Base-by-base conservation (phyloP, 2,329 filamentous ascomycete species). In the Plectosphaerella cucumerina region DNA sequence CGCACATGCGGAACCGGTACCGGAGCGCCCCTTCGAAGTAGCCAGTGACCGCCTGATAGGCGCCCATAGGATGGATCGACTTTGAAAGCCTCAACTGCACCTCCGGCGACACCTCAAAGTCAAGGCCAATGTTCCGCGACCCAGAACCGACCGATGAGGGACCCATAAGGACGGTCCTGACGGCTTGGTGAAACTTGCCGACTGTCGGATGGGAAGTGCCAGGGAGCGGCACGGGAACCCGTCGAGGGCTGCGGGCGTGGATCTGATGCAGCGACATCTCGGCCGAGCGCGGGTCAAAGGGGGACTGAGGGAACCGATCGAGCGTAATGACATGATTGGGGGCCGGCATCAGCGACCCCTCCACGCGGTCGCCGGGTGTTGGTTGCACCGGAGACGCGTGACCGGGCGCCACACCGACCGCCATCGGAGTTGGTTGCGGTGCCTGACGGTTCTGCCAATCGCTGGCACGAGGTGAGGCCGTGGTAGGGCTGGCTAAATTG, bases 1-100 rank as follows among this genome's bases (percentile, higher is more conserved):
- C 59, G 59, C 86, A 80, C 61, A 87, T 87, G 10, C 89, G 85
- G 20, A 96, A 60, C 15, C 90, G 86, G 61, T 86, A 85, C 34
- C 82, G 77, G 5, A 80, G 66, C 47, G 80, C 82, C 5, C 80
- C 80, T 52, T 82, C 71, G 17, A 65, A 67, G 49, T 75, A 75
- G 35, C 65, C 56, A 23, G 66, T 69, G 4, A 70, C 61, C 0
- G 69, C 59, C 70, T 73, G 22, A 46, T 6, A 64, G 62, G 41
- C 64, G 55, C 3, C 70, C 64, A 35, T 57, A 22, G 47, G 49
- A 11, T 17, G 58, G 44, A 39, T 55, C 37, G 69, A 62, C 14
- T 54, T 59, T 5, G 72, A 65, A 6, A 83, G 59, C 5, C 56
- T 63, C 6, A 21, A 6, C 14, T 50, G 54, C 18, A 71, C 62